Base-by-base conservation (phyloP, 495 filamentous ascomycete species). In the Aspergillus ellipticus region DNA sequence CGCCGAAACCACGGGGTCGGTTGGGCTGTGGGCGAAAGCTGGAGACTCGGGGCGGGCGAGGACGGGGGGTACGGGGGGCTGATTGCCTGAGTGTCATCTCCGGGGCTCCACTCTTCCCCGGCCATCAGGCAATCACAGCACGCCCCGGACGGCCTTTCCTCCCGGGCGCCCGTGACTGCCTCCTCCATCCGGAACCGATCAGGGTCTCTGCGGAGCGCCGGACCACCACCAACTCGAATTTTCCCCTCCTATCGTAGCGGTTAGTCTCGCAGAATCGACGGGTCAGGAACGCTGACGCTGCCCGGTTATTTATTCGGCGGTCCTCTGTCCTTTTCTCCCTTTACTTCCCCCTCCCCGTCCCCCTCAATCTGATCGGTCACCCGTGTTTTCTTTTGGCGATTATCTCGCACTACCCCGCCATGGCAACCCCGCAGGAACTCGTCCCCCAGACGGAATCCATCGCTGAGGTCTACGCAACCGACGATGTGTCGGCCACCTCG, bases 401-500 rank as follows among this genome's bases (percentile, higher is more conserved):
- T 47, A 5, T 39, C 19, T 26, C n/a, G 33, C 15, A 29, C 17
- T 43, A 57, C 71, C 68, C 69, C 70, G 53, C 71, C 66, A 76
- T 76, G 74, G 59, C 75, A 37, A 58, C 72, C 70, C 74, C 71
- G 56, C 73, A 71, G 53, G 72, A 77, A 56, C 69, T 76, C 47
- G 75, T 79, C 35, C 76, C 76, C 54, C 71, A 76, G 63, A 79
- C 76, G 24, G 74, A 77, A 49, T 74, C 72, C 47, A 75, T 79
- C 59, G 76, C 73, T 42, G 73, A 77, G 62, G 73, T 79, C 53
- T 79, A 79, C 62, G 73, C 76, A 52, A 76, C 76, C 53, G 73
- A 75, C 55, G 72, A 77, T 59, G 71, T 58, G 41, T 76, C 76
- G 3, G 61, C 68, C 21, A 66, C 60, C 19, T 60, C 69, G 6